Conservation (phyloP, 208 protist species). For the Acanthamoeba culbertsoni region DNA sequence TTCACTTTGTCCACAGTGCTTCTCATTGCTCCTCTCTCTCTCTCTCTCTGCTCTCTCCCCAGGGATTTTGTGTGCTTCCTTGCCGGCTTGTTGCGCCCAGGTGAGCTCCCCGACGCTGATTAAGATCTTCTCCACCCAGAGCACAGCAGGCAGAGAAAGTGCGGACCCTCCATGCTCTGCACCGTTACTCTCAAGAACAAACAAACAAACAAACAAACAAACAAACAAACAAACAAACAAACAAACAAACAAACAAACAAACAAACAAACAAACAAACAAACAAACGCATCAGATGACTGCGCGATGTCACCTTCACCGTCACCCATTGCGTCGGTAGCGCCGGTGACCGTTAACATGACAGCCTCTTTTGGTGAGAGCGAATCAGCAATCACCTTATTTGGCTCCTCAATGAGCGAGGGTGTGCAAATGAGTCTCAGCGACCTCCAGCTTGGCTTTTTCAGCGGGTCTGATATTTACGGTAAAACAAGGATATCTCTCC, state of each 20-base stretch:
- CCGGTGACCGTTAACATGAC: neutral
- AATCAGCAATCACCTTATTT: neutral
- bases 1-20: neutral
- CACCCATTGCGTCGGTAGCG: neutral
- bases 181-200: neutral
- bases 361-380: neutral
- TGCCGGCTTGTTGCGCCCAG: neutral
- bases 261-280: neutral
- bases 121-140: neutral
- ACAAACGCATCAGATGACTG: neutral
- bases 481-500: neutral
- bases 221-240: neutral
- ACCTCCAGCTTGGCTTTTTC: neutral
- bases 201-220: neutral
- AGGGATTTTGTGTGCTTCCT: neutral
- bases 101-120: neutral
- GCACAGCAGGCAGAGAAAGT: neutral
- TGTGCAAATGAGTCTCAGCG: neutral
- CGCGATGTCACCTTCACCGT: neutral
- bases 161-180: neutral
- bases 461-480: neutral
- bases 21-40: neutral
- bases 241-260: neutral
- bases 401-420: neutral
- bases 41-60: neutral